Percentiles rank a stretch among this genome's conserved stretches.
Conservation (phyloP, 768 basidiomycete species). For the Cystobasidium tubakii region DNA sequence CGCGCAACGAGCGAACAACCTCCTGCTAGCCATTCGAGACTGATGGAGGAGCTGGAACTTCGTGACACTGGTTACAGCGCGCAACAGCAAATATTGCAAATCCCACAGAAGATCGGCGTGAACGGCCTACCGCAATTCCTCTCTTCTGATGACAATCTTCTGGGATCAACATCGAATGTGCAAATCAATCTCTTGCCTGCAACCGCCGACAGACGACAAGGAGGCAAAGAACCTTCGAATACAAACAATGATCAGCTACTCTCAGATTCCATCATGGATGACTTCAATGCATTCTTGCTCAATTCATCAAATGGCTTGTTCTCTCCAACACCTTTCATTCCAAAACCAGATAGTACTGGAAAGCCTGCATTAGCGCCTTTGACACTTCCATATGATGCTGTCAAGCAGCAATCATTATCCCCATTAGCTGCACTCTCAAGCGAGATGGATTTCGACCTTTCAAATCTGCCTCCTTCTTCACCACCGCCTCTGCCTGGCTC, state of each 20-base stretch:
- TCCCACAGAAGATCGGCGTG: neutral
- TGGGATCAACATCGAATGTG: neutral
- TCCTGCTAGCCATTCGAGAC: slow-evolving; percentile 19
- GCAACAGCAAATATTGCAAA: neutral
- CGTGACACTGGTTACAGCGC: neutral
- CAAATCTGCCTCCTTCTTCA: slow-evolving; percentile 28
- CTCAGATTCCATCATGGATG: slow-evolving; percentile 26
- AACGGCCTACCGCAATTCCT: neutral
- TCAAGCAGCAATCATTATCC: neutral
- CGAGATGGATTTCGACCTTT: slow-evolving; percentile 22
- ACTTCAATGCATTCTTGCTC: slow-evolving; percentile 21
- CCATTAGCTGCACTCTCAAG: neutral
- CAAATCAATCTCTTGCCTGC: slow-evolving; percentile 28
- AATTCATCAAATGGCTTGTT: slow-evolving; percentile 7
- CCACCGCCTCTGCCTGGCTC: slow-evolving; percentile 28
- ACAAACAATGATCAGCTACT: neutral
- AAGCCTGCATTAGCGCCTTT: slow-evolving; percentile 10
- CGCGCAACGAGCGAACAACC: slow-evolving; percentile 28
- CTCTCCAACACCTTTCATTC: slow-evolving; percentile 16
- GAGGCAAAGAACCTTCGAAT: neutral
- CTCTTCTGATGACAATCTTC: slow-evolving; percentile 22
- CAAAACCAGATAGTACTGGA: neutral
- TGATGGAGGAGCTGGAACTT: slow-evolving; percentile 1
- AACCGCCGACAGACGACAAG: slow-evolving; percentile 16
- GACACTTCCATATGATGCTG: neutral